phyloP scores from a whole-genome alignment of 2,329 filamentous ascomycete genomes.

The Verruconis gallopava region DNA sequence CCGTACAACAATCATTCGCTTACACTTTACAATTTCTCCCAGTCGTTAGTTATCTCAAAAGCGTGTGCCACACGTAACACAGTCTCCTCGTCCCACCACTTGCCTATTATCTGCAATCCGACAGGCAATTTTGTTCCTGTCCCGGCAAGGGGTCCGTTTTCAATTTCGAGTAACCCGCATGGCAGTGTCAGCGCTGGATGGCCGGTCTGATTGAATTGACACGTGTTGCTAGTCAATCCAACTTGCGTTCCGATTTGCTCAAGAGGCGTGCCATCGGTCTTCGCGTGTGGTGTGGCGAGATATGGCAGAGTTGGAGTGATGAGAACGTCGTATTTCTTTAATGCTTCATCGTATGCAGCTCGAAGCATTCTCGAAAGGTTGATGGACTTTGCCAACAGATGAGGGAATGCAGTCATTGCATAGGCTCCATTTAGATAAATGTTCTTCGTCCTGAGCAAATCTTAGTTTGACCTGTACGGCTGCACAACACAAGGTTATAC shows the following conservation, averaged over 20 bases:
- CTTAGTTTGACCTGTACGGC: neutral
- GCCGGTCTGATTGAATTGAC: slow-evolving; percentile 43
- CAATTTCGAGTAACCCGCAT: slow-evolving; percentile 32
- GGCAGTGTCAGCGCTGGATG: slow-evolving; percentile 43
- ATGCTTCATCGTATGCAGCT: slow-evolving; percentile 32
- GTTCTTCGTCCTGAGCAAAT: slow-evolving; percentile 35
- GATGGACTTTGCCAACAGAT: slow-evolving; percentile 36
- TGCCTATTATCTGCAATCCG: slow-evolving; percentile 43
- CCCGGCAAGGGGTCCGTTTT: slow-evolving; percentile 23
- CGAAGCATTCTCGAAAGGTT: slow-evolving; percentile 35
- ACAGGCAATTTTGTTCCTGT: slow-evolving; percentile 31
- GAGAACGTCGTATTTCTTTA: slow-evolving; percentile 32
- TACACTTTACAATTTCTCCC: no score
- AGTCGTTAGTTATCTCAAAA: slow-evolving; percentile 34
- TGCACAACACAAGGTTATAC: neutral
- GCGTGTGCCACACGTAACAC: slow-evolving; percentile 33
- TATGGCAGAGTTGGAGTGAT: slow-evolving; percentile 38
- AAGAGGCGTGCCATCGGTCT: slow-evolving; percentile 26
- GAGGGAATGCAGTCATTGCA: slow-evolving; percentile 31
- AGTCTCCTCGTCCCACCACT: slow-evolving; percentile 37
- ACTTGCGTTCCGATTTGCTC: slow-evolving; percentile 39
- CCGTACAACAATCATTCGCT: no score
- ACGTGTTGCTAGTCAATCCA: slow-evolving; percentile 43
- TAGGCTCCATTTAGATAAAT: slow-evolving; percentile 41
- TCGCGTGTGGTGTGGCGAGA: slow-evolving; percentile 32